Percentiles rank a stretch among this genome's conserved stretches.
These are phyloP conservation scores for Thoreauomyces humboldtii DNA, from an alignment of 192 early-diverging fungal species.

Conservation along the genomic window DNA sequence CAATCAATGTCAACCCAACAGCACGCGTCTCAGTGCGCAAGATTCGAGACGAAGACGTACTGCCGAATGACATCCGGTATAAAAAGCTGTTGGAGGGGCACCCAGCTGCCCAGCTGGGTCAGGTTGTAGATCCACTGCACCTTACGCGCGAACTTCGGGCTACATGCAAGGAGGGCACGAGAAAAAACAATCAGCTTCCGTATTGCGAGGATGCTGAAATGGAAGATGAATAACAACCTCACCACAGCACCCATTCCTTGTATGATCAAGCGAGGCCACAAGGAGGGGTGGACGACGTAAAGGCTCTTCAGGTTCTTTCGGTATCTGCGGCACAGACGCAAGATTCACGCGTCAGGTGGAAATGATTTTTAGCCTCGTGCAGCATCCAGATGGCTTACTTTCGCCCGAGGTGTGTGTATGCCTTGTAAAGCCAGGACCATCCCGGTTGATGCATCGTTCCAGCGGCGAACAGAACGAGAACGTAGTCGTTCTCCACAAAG, in stretches of 20 bases:
- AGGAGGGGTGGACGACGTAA: conserved; percentile 89
- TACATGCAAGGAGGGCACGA: conserved; percentile 34
- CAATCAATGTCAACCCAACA: too few relatives aligned
- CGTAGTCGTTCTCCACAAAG: conserved; percentile 89
- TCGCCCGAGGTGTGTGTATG: conserved; percentile 77
- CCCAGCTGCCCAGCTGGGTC: conserved; percentile 57
- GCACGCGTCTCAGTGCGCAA: too few relatives aligned
- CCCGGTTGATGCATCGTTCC: conserved; percentile 74
- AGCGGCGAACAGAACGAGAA: conserved; percentile 81
- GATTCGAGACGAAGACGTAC: too few relatives aligned
- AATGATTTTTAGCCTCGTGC: too few relatives aligned
- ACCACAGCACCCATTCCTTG: conserved; percentile 81
- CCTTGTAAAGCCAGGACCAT: conserved; percentile 80
- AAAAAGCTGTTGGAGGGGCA: conserved; percentile 73
- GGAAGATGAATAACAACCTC: conserved; percentile 63
- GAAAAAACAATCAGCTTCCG: background rate
- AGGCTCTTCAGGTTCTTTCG: conserved; percentile 94
- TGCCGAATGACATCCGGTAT: conserved; percentile 57
- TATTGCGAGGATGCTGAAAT: background rate
- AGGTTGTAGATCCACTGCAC: conserved; percentile 76
- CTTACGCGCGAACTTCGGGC: conserved; percentile 89
- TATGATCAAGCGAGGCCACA: conserved; percentile 78
- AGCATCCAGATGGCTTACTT: too few relatives aligned
- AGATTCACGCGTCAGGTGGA: background rate
- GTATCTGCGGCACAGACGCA: conserved; percentile 22